These are phyloP conservation scores for Plectosphaerella cucumerina DNA, from an alignment of 2,329 filamentous ascomycete genomes.

Conservation along the genomic window DNA sequence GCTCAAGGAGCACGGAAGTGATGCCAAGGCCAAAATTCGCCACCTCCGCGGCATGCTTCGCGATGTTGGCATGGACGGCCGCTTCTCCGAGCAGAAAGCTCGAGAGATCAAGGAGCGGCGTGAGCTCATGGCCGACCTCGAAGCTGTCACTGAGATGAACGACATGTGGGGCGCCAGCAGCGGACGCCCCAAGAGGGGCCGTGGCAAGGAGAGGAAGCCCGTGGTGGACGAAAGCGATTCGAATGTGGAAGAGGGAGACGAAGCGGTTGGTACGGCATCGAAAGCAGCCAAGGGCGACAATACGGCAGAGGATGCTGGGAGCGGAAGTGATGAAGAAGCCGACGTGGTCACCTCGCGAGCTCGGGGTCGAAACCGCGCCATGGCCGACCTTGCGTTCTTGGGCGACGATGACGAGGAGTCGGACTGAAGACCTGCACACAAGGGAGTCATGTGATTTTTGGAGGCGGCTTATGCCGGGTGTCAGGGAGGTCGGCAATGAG, in stretches of 20 bases:
- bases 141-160: constrained; percentile 79
- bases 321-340: constrained; percentile 22
- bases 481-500: not conserved
- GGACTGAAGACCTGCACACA: constrained; percentile 37
- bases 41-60: constrained; percentile 76
- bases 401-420: constrained; percentile 62
- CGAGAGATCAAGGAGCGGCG: constrained; percentile 81
- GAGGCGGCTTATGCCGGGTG: too few relatives aligned
- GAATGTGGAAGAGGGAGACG: constrained; percentile 17
- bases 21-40: constrained; percentile 72
- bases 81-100: constrained; percentile 81
- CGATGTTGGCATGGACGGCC: constrained; percentile 82
- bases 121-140: constrained; percentile 79
- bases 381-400: constrained; percentile 59
- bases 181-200: constrained; percentile 19
- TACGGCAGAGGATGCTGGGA: constrained; percentile 8
- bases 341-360: constrained; percentile 35
- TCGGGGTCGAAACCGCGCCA: constrained; percentile 34
- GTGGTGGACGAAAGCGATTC: constrained; percentile 24
- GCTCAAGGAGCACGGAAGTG: constrained; percentile 68
- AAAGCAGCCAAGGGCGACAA: constrained; percentile 10
- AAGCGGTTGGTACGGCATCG: constrained; percentile 13
- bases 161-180: constrained; percentile 63
- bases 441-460: too few relatives aligned
- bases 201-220: constrained; percentile 16